phyloP scores from a whole-genome alignment of 2,329 filamentous ascomycete species.

The Penicillium glabrum region DNA sequence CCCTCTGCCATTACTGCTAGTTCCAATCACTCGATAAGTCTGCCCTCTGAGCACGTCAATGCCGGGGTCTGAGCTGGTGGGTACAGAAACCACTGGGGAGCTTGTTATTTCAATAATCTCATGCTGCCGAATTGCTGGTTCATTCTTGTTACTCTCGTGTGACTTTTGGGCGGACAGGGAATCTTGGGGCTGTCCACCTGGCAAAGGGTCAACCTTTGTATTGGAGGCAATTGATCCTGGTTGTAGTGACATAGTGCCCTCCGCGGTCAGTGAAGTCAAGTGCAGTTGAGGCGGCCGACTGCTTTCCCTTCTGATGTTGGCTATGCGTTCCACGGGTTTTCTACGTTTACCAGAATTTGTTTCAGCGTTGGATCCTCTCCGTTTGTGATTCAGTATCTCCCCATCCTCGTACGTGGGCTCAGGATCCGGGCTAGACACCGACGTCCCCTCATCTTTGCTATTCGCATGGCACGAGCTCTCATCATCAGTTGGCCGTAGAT shows the following conservation, averaged over 20 bases:
- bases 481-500: constrained; percentile 27
- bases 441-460: constrained; percentile 8
- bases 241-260: background rate
- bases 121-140: background rate
- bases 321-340: constrained; percentile 1
- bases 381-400: background rate
- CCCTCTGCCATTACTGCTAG: constrained; percentile 18
- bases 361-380: constrained; percentile 2
- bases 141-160: background rate
- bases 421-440: constrained; percentile 16
- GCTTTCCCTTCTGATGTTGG: background rate
- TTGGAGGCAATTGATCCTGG: background rate
- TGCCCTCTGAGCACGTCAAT: background rate
- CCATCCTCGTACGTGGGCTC: background rate
- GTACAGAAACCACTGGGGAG: background rate
- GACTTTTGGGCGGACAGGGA: background rate
- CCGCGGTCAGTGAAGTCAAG: constrained; percentile 2
- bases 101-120: constrained; percentile 14
- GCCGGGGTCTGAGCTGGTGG: background rate
- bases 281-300: constrained; percentile 1
- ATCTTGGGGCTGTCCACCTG: background rate
- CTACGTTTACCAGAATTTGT: constrained; percentile 9
- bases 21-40: background rate
- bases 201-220: background rate
- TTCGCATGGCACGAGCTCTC: constrained; percentile 6